A percentile compares a stretch with the other conserved stretches of the same genome.
phyloP scores from a whole-genome alignment of 495 filamentous ascomycete species.

The Podospora australis region DNA sequence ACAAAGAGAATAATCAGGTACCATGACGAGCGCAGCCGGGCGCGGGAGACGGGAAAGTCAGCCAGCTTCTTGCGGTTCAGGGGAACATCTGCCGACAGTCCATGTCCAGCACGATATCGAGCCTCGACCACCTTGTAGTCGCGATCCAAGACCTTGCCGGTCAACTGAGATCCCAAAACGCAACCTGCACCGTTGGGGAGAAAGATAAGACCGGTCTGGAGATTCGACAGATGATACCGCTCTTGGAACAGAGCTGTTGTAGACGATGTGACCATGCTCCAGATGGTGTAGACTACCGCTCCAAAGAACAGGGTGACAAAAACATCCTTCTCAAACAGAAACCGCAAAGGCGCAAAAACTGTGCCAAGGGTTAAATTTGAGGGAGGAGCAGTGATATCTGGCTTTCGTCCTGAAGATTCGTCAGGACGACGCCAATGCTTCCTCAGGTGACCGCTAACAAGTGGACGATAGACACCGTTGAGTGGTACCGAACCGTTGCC shows the following conservation, averaged over 20 bases:
- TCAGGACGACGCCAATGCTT: slow-evolving; percentile 10
- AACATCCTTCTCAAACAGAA: slow-evolving; percentile 57
- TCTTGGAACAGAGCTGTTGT: slow-evolving; percentile 34
- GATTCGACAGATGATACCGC: slow-evolving; percentile 40
- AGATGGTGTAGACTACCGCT: slow-evolving; percentile 27
- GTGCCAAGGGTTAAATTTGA: slow-evolving; percentile 35
- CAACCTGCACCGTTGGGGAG: slow-evolving; percentile 27
- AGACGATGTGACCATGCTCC: slow-evolving; percentile 27
- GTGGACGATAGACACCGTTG: slow-evolving; percentile 24
- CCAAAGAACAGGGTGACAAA: slow-evolving; percentile 49
- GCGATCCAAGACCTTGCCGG: slow-evolving; percentile 22
- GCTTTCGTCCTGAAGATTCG: background rate
- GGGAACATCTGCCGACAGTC: slow-evolving; percentile 37
- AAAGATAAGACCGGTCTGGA: slow-evolving; percentile 43
- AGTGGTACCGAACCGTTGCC: slow-evolving; percentile 50
- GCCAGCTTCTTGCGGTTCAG: slow-evolving; percentile 46
- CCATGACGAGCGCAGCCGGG: slow-evolving; percentile 38
- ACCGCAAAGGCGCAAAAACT: slow-evolving; percentile 51
- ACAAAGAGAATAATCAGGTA: slow-evolving; percentile 30
- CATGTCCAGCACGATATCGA: slow-evolving; percentile 28
- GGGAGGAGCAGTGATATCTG: slow-evolving; percentile 11
- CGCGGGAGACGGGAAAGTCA: slow-evolving; percentile 57
- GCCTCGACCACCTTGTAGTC: slow-evolving; percentile 20
- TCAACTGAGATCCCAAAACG: slow-evolving; percentile 16
- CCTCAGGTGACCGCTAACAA: slow-evolving; percentile 41